Percentiles rank a stretch among this genome's conserved stretches.
phyloP scores from a whole-genome alignment of 495 filamentous ascomycete species.

The Aspergillus heteromorphus region DNA sequence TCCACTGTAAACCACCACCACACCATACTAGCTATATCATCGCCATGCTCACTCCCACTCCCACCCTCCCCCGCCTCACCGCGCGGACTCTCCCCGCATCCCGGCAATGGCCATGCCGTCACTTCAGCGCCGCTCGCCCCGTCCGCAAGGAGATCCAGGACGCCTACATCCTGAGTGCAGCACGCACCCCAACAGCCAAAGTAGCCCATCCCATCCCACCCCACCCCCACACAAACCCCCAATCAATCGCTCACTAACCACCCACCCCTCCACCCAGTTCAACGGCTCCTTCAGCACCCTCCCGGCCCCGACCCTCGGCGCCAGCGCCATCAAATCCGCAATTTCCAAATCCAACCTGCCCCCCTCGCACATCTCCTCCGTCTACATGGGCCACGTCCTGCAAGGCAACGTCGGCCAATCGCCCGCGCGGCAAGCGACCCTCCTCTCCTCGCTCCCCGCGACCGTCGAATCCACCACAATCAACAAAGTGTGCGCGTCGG shows the following conservation, averaged over 20 bases:
- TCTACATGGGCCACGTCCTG: conserved; percentile 98
- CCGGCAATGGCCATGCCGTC: conserved; percentile 49
- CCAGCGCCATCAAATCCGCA: conserved; percentile 84
- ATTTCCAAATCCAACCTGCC: conserved; percentile 78
- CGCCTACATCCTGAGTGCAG: conserved; percentile 84
- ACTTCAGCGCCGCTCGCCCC: conserved; percentile 60
- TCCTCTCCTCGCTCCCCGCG: conserved; percentile 77
- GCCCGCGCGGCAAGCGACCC: conserved; percentile 83
- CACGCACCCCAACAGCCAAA: conserved; percentile 83
- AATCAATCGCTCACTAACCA: neutral
- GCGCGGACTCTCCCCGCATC: conserved; percentile 36
- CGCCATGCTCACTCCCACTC: neutral
- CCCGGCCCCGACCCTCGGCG: conserved; percentile 77
- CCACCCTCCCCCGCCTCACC: conserved; percentile 10
- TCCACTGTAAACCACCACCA: neutral
- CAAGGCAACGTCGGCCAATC: conserved; percentile 79
- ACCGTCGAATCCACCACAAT: conserved; percentile 81
- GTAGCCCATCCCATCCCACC: conserved; percentile 36
- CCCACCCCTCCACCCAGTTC: too few relatives aligned
- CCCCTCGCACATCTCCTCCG: conserved; percentile 69
- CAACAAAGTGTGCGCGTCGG: conserved; percentile 97
- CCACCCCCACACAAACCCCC: neutral
- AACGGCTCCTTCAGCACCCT: conserved; percentile 82
- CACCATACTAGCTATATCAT: neutral
- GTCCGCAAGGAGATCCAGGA: conserved; percentile 69